Evolutionary conservation across 768 basidiomycete species (phyloP).

Genomic region (Lentinus brumalis): DNA sequence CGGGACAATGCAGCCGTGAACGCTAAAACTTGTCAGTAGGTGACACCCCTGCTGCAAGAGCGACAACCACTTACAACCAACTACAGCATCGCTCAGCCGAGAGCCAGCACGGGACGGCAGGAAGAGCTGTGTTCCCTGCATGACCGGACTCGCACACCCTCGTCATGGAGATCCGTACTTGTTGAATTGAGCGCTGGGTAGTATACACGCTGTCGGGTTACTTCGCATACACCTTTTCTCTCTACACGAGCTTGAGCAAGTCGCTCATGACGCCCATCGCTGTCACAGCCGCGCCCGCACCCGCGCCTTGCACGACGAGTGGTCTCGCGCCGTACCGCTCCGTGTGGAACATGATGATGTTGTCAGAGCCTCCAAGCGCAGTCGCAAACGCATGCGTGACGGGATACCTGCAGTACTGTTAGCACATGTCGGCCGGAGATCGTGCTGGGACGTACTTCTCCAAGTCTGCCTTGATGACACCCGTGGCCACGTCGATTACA

Average conservation of each 20-base stretch:
- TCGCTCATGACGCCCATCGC: constrained; percentile 98
- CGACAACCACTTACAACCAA: too few relatives aligned
- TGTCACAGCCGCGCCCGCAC: constrained; percentile 97
- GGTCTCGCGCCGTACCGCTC: constrained; percentile 87
- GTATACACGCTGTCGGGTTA: neutral
- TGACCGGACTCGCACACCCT: too few relatives aligned
- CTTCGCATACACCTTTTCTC: neutral
- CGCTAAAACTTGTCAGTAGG: too few relatives aligned
- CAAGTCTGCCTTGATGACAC: constrained; percentile 81
- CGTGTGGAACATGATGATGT: constrained; percentile 97
- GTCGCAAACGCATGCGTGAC: constrained; percentile 92
- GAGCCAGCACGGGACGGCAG: too few relatives aligned
- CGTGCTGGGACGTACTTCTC: constrained; percentile 63
- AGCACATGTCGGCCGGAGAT: neutral
- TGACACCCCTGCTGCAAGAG: too few relatives aligned
- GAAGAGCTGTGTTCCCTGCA: too few relatives aligned
- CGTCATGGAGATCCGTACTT: too few relatives aligned
- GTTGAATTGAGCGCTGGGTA: neutral
- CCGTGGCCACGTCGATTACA: constrained; percentile 78
- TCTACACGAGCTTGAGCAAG: constrained; percentile 57
- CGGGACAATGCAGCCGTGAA: too few relatives aligned
- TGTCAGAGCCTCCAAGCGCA: constrained; percentile 93
- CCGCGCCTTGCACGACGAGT: constrained; percentile 92
- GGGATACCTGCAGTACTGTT: constrained; percentile 66
- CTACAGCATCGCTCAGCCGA: neutral